phyloP scores from a whole-genome alignment of 768 basidiomycete genomes.

The Tylopilus rubrobrunneus region DNA sequence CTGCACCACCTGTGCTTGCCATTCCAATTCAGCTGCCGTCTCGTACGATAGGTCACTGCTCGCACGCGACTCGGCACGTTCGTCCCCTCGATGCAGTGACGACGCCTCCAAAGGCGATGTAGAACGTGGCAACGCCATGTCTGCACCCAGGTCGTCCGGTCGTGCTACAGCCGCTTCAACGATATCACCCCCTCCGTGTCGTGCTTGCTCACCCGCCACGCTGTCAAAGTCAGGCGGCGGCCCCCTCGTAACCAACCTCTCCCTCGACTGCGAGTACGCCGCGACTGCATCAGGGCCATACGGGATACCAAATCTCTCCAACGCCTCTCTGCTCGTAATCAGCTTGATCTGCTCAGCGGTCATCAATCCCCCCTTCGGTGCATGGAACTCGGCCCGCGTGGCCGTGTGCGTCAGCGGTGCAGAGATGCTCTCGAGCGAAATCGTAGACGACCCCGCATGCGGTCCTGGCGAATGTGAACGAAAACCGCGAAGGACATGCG shows the following conservation, averaged over 20 bases:
- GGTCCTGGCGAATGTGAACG: conserved; percentile 37
- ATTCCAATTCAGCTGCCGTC: conserved; percentile 5
- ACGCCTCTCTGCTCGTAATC: conserved; percentile 62
- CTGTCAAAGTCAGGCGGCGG: conserved; percentile 55
- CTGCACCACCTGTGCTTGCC: neutral
- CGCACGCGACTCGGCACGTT: conserved; percentile 9
- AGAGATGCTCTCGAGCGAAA: conserved; percentile 73
- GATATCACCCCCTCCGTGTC: neutral
- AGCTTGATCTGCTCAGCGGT: conserved; percentile 58
- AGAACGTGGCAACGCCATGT: neutral
- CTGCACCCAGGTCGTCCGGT: neutral
- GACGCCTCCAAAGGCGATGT: neutral
- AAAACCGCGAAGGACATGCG: conserved; percentile 33
- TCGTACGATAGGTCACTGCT: conserved; percentile 12
- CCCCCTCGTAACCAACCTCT: conserved; percentile 29
- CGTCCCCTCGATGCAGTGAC: neutral
- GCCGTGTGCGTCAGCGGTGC: conserved; percentile 72
- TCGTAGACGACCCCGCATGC: conserved; percentile 57
- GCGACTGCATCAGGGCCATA: conserved; percentile 68
- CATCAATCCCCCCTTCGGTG: conserved; percentile 39
- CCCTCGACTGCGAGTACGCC: conserved; percentile 34
- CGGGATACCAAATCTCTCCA: conserved; percentile 70
- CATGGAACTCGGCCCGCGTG: conserved; percentile 66
- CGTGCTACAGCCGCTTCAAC: neutral
- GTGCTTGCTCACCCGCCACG: neutral